Conservation (phyloP, 371 early-diverging fungal species). For the Rhizopus sp. region DNA sequence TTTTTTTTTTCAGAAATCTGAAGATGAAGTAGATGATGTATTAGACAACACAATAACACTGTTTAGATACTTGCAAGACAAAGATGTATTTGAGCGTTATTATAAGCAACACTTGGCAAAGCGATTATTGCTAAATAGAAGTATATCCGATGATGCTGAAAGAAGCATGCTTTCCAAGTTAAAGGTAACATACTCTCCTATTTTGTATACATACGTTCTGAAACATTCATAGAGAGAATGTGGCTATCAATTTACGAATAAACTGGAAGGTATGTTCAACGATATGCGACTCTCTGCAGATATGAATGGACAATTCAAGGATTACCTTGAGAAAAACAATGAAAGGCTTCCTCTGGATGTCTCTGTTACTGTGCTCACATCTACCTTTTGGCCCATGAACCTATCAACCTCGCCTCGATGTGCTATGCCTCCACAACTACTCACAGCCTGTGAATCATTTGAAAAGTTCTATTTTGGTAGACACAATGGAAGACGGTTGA, state of each 20-base stretch:
- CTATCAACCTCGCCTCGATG: slow-evolving; percentile 56
- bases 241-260: slow-evolving; percentile 88
- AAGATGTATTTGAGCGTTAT: slow-evolving; percentile 94
- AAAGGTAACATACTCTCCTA: slow-evolving; percentile 47
- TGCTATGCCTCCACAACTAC: slow-evolving; percentile 57
- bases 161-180: slow-evolving; percentile 87
- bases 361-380: slow-evolving; percentile 78
- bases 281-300: slow-evolving; percentile 85
- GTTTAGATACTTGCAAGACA: slow-evolving; percentile 89
- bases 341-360: slow-evolving; percentile 46
- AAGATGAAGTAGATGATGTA: slow-evolving; percentile 82
- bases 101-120: slow-evolving; percentile 90
- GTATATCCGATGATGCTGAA: slow-evolving; percentile 87
- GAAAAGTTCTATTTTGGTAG: slow-evolving; percentile 78
- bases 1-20: slow-evolving; percentile 72
- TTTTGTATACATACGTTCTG: not conserved
- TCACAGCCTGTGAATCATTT: slow-evolving; percentile 65
- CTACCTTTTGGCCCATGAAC: slow-evolving; percentile 92
- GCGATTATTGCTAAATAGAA: slow-evolving; percentile 72
- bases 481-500: slow-evolving; percentile 86
- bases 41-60: slow-evolving; percentile 81
- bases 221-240: slow-evolving; percentile 75
- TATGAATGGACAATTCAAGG: slow-evolving; percentile 61
- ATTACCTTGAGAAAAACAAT: slow-evolving; percentile 41
- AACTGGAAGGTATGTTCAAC: slow-evolving; percentile 94